phyloP scores from a whole-genome alignment of 257 asterid species.

The Nicotiana knightiana region DNA sequence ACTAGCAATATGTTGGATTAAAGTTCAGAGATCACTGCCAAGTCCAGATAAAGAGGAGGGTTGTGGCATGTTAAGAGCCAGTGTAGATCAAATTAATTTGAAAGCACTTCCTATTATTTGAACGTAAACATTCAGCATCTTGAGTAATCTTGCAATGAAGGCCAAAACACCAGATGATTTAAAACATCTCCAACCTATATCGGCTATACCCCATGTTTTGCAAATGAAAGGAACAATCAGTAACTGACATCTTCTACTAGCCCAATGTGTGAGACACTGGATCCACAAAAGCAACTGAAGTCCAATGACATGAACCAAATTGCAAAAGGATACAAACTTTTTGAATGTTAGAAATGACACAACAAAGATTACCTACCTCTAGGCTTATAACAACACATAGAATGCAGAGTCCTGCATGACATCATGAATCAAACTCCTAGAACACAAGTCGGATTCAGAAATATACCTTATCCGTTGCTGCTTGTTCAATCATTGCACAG shows the following conservation, averaged over 20 bases:
- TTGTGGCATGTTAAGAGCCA: background rate
- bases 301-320: background rate
- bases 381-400: background rate
- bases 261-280: background rate
- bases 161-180: too few relatives aligned
- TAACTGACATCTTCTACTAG: background rate
- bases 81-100: background rate
- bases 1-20: background rate
- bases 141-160: too few relatives aligned
- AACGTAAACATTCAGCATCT: too few relatives aligned
- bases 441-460: background rate
- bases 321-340: background rate
- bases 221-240: background rate
- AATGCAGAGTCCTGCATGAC: background rate
- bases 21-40: background rate
- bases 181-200: too few relatives aligned
- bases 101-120: too few relatives aligned
- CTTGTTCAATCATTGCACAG: slow-evolving; percentile 96
- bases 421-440: background rate
- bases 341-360: background rate
- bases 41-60: background rate
- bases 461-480: slow-evolving; percentile 91
- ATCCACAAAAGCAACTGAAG: background rate
- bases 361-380: background rate
- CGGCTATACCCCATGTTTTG: background rate